Evolutionary conservation across 495 filamentous ascomycete genomes (phyloP).

Genomic region (Penicillium steckii): DNA sequence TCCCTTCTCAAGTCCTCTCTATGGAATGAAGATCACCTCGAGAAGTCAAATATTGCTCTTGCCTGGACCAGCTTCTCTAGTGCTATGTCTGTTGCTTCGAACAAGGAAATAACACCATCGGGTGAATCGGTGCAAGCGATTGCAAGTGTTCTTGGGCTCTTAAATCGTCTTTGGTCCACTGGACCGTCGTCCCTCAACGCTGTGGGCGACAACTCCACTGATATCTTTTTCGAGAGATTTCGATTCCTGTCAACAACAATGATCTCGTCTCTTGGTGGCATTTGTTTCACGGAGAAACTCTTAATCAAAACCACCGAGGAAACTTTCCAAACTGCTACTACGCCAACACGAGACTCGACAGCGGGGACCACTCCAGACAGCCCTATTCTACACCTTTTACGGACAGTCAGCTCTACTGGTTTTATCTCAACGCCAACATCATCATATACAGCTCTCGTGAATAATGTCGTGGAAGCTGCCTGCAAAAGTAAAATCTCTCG

Average conservation of each 20-base stretch:
- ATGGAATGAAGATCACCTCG: constrained; percentile 47
- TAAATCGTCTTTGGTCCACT: constrained; percentile 65
- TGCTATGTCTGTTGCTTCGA: constrained; percentile 72
- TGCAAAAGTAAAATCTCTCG: constrained; percentile 53
- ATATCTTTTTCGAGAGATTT: constrained; percentile 60
- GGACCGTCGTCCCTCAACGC: constrained; percentile 41
- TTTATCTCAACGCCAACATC: constrained; percentile 20
- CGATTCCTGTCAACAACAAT: constrained; percentile 58
- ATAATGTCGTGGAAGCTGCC: constrained; percentile 39
- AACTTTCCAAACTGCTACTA: constrained; percentile 44
- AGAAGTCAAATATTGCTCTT: constrained; percentile 41
- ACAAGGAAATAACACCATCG: constrained; percentile 87
- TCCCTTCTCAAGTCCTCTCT: constrained; percentile 58
- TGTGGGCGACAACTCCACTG: constrained; percentile 17
- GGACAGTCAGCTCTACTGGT: constrained; percentile 28
- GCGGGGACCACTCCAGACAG: constrained; percentile 29
- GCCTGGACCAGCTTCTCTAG: constrained; percentile 71
- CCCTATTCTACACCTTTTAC: constrained; percentile 44
- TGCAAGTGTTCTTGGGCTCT: constrained; percentile 62
- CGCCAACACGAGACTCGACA: constrained; percentile 36
- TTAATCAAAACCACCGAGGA: constrained; percentile 42
- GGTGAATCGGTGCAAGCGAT: constrained; percentile 78
- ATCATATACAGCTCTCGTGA: constrained; percentile 32
- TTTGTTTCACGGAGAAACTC: constrained; percentile 78
- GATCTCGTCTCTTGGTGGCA: constrained; percentile 63